Base-by-base conservation (phyloP, 2,329 filamentous ascomycete genomes). In the Aureobasidium namibiae region DNA sequence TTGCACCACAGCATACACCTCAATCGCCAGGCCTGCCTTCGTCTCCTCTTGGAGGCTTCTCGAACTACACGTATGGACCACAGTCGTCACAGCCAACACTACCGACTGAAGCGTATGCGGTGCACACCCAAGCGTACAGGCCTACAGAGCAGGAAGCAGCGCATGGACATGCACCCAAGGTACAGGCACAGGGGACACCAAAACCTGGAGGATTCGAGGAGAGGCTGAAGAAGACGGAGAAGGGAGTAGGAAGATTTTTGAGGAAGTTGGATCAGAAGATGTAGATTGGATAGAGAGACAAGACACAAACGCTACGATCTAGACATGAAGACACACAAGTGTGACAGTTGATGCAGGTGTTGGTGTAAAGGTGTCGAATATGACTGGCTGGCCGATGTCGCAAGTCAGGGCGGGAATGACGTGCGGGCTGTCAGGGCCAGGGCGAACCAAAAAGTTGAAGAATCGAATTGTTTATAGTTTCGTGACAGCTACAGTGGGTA, bases 41-140 rank as follows among this genome's bases (percentile, higher is more conserved):
- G 14, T 80, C 81, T 1, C 76, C 76, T 0, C 80, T 79, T 1
- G 57, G 57, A 4, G 83, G 83, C 1, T 87, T 80, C 67, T 73
- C 82, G 21, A 78, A 81, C 62, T 87, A 82, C 66, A 70, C 69
- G 39, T 80, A 81, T 58, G 66, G 65, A 0, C 68, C 69, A 49
- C 69, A 71, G 7, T 56, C 65, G 14, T 69, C 69, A 7, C 65
- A 65, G 10, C 45, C 61, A 4, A 56, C 64, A 5, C 65, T 65
- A n/a, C 58, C 63, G 18, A 61, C 65, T 18, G 71, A 74, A 7
- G 68, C 68, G 3, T 88, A 86, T 61, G 62, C 58, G 4, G 68
- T 90, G 42, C 88, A 91, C 66, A 80, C 84, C 67, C 87, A 90
- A 70, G 73, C 84, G 18, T 91, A 90, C 68, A 74, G 83, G 58